Base-by-base conservation (phyloP, 768 basidiomycete species). In the Suillus brevipes region DNA sequence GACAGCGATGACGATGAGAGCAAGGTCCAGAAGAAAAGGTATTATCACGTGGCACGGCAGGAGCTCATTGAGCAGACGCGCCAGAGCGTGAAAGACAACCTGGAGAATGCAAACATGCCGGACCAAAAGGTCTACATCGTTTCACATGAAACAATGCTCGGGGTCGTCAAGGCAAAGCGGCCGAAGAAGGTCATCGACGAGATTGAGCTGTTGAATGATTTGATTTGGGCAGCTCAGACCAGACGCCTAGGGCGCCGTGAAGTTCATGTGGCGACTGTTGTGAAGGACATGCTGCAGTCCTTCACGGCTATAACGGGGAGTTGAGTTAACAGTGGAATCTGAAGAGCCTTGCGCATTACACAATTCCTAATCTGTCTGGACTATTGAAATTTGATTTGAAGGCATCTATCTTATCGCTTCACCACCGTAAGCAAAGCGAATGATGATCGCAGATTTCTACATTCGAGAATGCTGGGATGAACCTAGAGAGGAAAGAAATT, bases 401-500 rank as follows among this genome's bases (percentile, higher is more conserved):
- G n/a, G 10, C 23, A 49, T 49, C 13, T 13, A 8, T 25, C 50
- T 50, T 50, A 50, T 50, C 25, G 23, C 47, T 49, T 49, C 13
- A 25, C 2, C 12, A 23, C 47, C 23, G 47, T 49, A 25, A 49
- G 6, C 23, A 12, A 50, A 50, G 25, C 23, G 23, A 50, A 50
- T 25, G 4, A 50, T 25, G 23, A 13, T 49, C 6, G 2, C 23
- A 37, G 36, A 10, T 25, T 28, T 13, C 40, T 59, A 59, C 58
- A 59, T 13, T 1, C 25, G 40, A 42, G 40, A 59, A 13, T 42
- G 40, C 25, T 59, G 58, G 25, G 34, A n/a, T 5, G 69, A 13
- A 58, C 23, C 16, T 7, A 63, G 43, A 16, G 65, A 59, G 18
- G 75, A 73, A 16, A 87, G 71, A 86, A 85, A 88, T 47, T 74